These are phyloP conservation scores for rapeseed (Brassica napus) DNA, from an alignment of 345 rosid species.

Conservation along the genomic window DNA sequence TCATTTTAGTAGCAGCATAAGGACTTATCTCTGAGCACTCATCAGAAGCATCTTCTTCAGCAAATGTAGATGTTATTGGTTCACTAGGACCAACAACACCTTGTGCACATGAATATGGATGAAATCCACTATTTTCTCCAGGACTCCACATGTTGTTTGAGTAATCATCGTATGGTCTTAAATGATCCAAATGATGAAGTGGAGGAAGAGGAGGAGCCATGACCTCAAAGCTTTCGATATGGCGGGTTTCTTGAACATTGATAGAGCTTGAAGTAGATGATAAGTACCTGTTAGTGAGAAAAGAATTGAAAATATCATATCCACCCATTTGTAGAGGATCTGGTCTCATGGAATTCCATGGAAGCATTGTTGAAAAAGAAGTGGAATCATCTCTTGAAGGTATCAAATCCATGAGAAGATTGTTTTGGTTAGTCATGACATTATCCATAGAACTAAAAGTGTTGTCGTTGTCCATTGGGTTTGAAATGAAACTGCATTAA, in stretches of 20 bases:
- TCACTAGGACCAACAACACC: constrained; percentile 42
- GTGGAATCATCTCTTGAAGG: constrained; percentile 38
- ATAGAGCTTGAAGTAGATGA: constrained; percentile 35
- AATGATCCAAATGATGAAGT: constrained; percentile 23
- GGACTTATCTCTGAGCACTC: constrained; percentile 58
- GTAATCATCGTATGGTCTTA: constrained; percentile 33
- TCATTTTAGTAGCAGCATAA: constrained; percentile 42
- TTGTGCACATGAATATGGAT: constrained; percentile 41
- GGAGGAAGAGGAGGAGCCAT: constrained; percentile 28
- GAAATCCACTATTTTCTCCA: constrained; percentile 44
- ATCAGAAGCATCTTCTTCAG: constrained; percentile 48
- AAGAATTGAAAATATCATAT: constrained; percentile 35
- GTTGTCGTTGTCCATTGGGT: constrained; percentile 51
- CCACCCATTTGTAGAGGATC: constrained; percentile 42
- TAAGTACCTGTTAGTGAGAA: constrained; percentile 25
- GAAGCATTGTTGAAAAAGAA: constrained; percentile 34
- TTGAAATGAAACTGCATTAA: constrained; percentile 29
- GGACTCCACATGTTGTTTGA: constrained; percentile 39
- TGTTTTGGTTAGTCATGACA: constrained; percentile 42
- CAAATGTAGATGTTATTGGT: constrained; percentile 49
- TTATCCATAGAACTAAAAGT: constrained; percentile 45
- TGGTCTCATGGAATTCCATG: constrained; percentile 33
- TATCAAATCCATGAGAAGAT: constrained; percentile 40
- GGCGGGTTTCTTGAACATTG: constrained; percentile 39
- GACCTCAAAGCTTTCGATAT: constrained; percentile 23